A percentile compares a stretch with the other conserved stretches of the same genome.
phyloP scores from a whole-genome alignment of 2,329 filamentous ascomycete genomes.

The Penicillium olsonii region DNA sequence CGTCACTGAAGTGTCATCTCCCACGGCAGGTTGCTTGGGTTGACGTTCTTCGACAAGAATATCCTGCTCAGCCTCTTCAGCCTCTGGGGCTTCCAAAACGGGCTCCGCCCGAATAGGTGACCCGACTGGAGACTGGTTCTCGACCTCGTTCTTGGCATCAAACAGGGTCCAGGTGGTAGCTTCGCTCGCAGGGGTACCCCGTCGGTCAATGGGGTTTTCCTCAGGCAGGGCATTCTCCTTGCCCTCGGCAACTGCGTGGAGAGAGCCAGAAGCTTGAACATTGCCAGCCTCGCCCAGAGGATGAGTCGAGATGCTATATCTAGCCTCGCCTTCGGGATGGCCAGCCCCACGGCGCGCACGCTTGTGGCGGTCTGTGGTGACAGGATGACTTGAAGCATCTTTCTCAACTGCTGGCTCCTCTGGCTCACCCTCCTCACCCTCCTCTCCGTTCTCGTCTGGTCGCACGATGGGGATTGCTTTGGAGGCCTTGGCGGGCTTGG shows the following conservation, averaged over 20 bases:
- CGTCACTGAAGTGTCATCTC: constrained; percentile 7
- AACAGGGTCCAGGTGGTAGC: constrained; percentile 60
- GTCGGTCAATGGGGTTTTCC: constrained; percentile 36
- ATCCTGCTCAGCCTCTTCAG: constrained; percentile 3
- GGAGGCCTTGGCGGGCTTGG: constrained; percentile 68
- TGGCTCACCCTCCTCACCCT: constrained; percentile 29
- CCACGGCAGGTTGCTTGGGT: constrained; percentile 10
- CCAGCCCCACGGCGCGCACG: constrained; percentile 66
- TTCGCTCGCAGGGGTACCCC: constrained; percentile 36
- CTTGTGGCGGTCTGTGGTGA: constrained; percentile 72
- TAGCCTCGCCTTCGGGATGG: constrained; percentile 71
- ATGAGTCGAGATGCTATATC: constrained; percentile 62
- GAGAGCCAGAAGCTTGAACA: constrained; percentile 26
- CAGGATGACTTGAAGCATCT: constrained; percentile 62
- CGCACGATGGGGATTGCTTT: constrained; percentile 82
- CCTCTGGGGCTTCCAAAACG: constrained; percentile 1
- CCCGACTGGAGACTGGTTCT: constrained; percentile 55
- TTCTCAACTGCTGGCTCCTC: constrained; percentile 45
- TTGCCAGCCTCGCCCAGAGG: constrained; percentile 37
- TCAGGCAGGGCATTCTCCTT: constrained; percentile 40
- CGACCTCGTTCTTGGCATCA: constrained; percentile 56
- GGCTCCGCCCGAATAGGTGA: constrained; percentile 40
- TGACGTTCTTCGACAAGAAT: constrained; percentile 14
- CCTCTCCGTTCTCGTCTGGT: constrained; percentile 58
- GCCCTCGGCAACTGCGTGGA: constrained; percentile 35